Evolutionary conservation across 495 filamentous ascomycete genomes (phyloP).

Genomic region (Hypomontagnella monticulosa): DNA sequence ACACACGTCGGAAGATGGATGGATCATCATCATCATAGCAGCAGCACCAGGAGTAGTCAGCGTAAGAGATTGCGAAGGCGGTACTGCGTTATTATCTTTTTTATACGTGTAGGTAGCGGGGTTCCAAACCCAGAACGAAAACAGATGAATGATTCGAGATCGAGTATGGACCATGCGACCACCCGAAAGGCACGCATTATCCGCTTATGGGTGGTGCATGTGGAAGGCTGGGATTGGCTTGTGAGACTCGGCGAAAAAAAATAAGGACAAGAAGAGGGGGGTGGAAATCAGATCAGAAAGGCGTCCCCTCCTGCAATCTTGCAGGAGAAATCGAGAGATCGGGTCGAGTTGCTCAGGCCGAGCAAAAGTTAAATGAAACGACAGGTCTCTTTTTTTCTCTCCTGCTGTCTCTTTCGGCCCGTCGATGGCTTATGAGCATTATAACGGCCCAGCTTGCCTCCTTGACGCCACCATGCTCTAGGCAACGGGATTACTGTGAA

Average conservation of each 20-base stretch:
- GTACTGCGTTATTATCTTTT: constrained; percentile 29
- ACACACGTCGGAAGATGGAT: constrained; percentile 20
- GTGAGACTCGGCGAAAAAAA: constrained; percentile 37
- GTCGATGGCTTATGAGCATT: constrained; percentile 4
- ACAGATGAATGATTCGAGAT: constrained; percentile 39
- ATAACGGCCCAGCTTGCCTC: constrained; percentile 11
- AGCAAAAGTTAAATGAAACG: constrained; percentile 45
- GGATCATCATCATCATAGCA: constrained; percentile 5
- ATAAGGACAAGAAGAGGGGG: constrained; percentile 1
- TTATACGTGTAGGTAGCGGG: constrained; percentile 7
- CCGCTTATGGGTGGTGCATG: constrained; percentile 38
- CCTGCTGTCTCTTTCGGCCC: background rate
- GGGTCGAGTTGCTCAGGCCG: constrained; percentile 43
- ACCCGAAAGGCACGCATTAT: constrained; percentile 33
- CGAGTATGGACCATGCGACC: constrained; percentile 33
- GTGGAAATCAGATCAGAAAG: constrained; percentile 25
- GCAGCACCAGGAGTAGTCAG: constrained; percentile 1
- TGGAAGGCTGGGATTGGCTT: constrained; percentile 39
- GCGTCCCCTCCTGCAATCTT: constrained; percentile 40
- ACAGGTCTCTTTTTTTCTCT: constrained; percentile 34
- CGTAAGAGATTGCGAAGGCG: constrained; percentile 29
- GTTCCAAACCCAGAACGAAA: constrained; percentile 21
- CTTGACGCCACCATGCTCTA: constrained; percentile 3
- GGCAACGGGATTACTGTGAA: constrained; percentile 4
- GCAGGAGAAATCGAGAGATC: constrained; percentile 43